A percentile compares a stretch with the other conserved stretches of the same genome.
These are phyloP conservation scores for Ophidiomyces ophidiicola DNA, from an alignment of 2,329 filamentous ascomycete species.

Conservation along the genomic window DNA sequence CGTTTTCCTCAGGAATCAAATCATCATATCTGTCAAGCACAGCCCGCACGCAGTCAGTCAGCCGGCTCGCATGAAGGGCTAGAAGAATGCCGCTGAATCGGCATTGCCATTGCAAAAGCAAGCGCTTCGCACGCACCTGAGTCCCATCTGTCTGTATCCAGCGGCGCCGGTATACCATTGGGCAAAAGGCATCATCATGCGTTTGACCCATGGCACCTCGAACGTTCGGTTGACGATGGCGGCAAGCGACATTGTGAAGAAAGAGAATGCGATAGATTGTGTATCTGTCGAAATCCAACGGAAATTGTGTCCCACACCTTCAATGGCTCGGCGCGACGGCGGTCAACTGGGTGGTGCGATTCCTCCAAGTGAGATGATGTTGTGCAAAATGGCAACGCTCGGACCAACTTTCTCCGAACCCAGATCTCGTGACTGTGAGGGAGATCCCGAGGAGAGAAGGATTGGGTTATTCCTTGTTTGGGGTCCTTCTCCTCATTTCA, in stretches of 20 bases:
- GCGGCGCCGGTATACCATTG: conserved; percentile 81
- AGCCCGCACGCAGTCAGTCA: neutral
- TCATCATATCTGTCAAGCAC: conserved; percentile 64
- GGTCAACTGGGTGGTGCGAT: conserved; percentile 13
- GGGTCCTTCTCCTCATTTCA: neutral
- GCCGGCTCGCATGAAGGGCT: neutral
- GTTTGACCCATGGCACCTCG: conserved; percentile 75
- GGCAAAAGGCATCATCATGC: conserved; percentile 66
- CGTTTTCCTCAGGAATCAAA: conserved; percentile 84
- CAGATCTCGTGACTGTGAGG: conserved; percentile 13
- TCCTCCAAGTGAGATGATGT: conserved; percentile 5
- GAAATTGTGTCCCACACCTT: neutral
- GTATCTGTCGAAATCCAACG: neutral
- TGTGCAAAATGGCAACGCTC: conserved; percentile 16
- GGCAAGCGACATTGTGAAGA: conserved; percentile 4
- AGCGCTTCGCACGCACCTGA: conserved; percentile 51
- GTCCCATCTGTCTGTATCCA: conserved; percentile 84
- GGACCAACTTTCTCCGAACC: conserved; percentile 13
- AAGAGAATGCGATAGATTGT: neutral
- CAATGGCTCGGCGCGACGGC: conserved; percentile 5
- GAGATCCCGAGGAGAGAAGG: conserved; percentile 8
- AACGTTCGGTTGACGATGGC: conserved; percentile 58
- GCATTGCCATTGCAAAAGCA: conserved; percentile 2
- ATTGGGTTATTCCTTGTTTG: conserved; percentile 5
- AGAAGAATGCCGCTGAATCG: neutral